These are phyloP conservation scores for Penium margaritaceum DNA, from an alignment of 139 green algal genomes.

Conservation along the genomic window DNA sequence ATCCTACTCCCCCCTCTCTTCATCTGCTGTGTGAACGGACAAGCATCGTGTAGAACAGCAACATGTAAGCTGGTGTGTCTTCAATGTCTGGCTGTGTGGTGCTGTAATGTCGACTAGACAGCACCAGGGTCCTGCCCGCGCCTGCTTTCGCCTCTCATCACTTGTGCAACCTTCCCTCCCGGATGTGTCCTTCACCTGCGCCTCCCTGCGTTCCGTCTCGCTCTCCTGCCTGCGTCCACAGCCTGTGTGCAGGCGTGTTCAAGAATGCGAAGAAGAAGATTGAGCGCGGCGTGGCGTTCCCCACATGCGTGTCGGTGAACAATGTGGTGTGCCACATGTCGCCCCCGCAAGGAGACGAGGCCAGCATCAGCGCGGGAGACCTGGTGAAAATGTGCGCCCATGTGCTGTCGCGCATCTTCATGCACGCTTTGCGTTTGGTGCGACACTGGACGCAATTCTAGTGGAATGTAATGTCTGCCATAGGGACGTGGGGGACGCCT, in stretches of 20 bases:
- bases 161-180: neutral
- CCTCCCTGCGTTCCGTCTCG: neutral
- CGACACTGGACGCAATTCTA: no score
- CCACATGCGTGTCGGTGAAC: slow-evolving; percentile 89
- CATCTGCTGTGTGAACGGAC: no score
- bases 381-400: slow-evolving; percentile 77
- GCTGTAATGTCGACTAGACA: no score
- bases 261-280: slow-evolving; percentile 75
- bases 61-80: no score
- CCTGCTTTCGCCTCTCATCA: neutral
- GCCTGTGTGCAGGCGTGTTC: slow-evolving; percentile 65
- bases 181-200: neutral
- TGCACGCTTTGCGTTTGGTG: no score
- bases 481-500: no score
- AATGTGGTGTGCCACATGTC: slow-evolving; percentile 87
- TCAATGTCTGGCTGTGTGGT: no score
- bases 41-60: no score
- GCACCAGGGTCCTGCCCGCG: no score
- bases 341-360: slow-evolving; percentile 63
- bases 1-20: neutral
- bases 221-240: slow-evolving; percentile 5
- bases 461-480: no score
- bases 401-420: no score
- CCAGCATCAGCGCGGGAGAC: slow-evolving; percentile 71
- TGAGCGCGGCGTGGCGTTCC: slow-evolving; percentile 94